These are phyloP conservation scores for Flaveria floridana DNA, from an alignment of 140 eudicot species.

Conservation along the genomic window DNA sequence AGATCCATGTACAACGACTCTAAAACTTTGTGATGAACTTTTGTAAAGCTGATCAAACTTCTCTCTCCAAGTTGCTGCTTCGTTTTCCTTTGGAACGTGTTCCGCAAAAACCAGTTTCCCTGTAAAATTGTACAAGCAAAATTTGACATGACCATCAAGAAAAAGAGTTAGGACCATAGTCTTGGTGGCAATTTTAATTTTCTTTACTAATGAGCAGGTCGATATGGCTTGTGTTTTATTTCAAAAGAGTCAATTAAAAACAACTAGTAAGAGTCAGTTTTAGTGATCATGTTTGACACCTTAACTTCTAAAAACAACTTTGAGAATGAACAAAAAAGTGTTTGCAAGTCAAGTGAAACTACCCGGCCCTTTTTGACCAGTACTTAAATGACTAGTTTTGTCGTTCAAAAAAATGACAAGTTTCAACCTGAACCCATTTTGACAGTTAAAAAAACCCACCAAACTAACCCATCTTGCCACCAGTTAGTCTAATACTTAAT, in stretches of 20 bases:
- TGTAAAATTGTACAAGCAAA: slow-evolving; percentile 27
- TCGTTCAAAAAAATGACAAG: not conserved
- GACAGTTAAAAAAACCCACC: not conserved
- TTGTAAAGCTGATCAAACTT: slow-evolving; percentile 87
- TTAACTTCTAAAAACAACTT: not conserved
- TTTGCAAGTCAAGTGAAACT: slow-evolving; percentile 17
- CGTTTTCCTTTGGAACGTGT: slow-evolving; percentile 83
- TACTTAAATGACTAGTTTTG: slow-evolving; percentile 6
- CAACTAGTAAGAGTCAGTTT: not conserved
- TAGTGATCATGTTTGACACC: not conserved
- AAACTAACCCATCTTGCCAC: slow-evolving; percentile 13
- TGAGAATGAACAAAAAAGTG: not conserved
- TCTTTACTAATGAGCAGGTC: not conserved
- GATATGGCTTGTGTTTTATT: not conserved
- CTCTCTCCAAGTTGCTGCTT: slow-evolving; percentile 96
- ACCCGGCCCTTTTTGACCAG: not conserved
- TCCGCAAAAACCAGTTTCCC: slow-evolving; percentile 98
- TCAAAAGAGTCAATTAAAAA: not conserved
- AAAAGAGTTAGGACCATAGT: slow-evolving; percentile 7
- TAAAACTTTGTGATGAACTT: slow-evolving; percentile 90
- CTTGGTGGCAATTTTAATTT: not conserved
- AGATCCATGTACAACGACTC: slow-evolving; percentile 96
- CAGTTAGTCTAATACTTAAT: not conserved
- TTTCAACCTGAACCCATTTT: slow-evolving; percentile 6
- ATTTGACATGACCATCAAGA: slow-evolving; percentile 19